These are phyloP conservation scores for Sarocladium kiliense DNA, from an alignment of 2,329 filamentous ascomycete genomes.

Conservation along the genomic window DNA sequence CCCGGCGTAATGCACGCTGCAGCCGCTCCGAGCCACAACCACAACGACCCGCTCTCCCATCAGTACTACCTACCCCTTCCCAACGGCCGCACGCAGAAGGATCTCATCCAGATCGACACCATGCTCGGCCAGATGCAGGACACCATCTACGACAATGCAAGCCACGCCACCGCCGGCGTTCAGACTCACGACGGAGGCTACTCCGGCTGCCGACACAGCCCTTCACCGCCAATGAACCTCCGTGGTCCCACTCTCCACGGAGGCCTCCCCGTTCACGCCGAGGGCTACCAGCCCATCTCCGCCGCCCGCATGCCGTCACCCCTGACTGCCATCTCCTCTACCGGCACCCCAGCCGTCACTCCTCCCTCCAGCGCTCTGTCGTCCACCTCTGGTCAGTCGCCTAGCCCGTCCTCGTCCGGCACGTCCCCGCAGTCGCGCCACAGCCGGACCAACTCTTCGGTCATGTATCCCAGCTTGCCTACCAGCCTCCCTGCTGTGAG, in stretches of 20 bases:
- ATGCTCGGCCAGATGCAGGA: constrained; percentile 94
- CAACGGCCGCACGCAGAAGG: constrained; percentile 86
- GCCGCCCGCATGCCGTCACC: constrained; percentile 58
- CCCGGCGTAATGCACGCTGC: too few relatives aligned
- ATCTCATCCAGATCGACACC: constrained; percentile 88
- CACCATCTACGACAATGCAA: too few relatives aligned
- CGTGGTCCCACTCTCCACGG: constrained; percentile 26
- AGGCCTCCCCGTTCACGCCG: constrained; percentile 13
- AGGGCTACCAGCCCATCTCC: constrained; percentile 37
- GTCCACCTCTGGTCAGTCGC: too few relatives aligned
- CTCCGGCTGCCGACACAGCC: constrained; percentile 53
- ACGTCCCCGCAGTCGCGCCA: constrained; percentile 64
- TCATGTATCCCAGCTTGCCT: constrained; percentile 68
- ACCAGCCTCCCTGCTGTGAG: constrained; percentile 55
- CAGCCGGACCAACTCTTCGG: constrained; percentile 52
- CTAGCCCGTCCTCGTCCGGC: too few relatives aligned
- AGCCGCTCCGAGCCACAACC: constrained; percentile 52
- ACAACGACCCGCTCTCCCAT: constrained; percentile 48
- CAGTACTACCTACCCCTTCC: constrained; percentile 86
- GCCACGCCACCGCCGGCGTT: constrained; percentile 78
- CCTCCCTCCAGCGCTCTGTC: too few relatives aligned
- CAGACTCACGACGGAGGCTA: constrained; percentile 67
- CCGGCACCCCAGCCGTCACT: too few relatives aligned
- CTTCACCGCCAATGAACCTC: constrained; percentile 43
- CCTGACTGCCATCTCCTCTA: constrained; percentile 64